These are phyloP conservation scores for Sporothrix inflata DNA, from an alignment of 2,329 filamentous ascomycete species.

Conservation along the genomic window DNA sequence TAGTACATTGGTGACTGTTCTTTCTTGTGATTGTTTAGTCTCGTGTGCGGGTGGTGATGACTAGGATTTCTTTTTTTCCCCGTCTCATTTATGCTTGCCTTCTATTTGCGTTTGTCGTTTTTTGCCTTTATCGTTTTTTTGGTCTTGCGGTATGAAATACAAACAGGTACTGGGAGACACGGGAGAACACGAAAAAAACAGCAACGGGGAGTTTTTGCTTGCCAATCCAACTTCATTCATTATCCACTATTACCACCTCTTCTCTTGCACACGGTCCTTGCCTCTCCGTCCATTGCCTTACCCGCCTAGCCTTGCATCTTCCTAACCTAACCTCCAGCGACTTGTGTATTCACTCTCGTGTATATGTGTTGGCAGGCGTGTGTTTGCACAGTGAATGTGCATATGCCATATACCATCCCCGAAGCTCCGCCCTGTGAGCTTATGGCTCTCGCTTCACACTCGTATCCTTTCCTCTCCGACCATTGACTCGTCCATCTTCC, in stretches of 20 bases:
- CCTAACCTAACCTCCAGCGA: neutral
- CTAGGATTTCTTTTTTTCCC: neutral
- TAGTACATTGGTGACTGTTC: neutral
- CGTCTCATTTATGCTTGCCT: neutral
- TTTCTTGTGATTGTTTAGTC: neutral
- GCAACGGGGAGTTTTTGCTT: conserved; percentile 9
- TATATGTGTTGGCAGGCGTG: neutral
- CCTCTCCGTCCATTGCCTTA: neutral
- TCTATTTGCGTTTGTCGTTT: neutral
- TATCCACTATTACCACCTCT: neutral
- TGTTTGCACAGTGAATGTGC: neutral
- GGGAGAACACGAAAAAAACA: neutral
- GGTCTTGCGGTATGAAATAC: conserved; percentile 5
- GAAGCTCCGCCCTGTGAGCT: neutral
- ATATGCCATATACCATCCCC: neutral
- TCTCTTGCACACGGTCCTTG: neutral
- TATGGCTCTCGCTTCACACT: neutral
- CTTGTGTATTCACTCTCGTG: neutral
- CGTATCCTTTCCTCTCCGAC: neutral
- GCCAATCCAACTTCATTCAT: neutral
- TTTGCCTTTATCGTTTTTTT: conserved; percentile 14
- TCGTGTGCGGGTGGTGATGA: neutral
- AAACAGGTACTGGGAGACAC: neutral
- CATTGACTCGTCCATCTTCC: too few relatives aligned
- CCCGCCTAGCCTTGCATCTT: neutral